Percentiles rank a stretch among this genome's conserved stretches.
Conservation (phyloP, 1,284 basidiomycete species). For the Tremellales sp. region DNA sequence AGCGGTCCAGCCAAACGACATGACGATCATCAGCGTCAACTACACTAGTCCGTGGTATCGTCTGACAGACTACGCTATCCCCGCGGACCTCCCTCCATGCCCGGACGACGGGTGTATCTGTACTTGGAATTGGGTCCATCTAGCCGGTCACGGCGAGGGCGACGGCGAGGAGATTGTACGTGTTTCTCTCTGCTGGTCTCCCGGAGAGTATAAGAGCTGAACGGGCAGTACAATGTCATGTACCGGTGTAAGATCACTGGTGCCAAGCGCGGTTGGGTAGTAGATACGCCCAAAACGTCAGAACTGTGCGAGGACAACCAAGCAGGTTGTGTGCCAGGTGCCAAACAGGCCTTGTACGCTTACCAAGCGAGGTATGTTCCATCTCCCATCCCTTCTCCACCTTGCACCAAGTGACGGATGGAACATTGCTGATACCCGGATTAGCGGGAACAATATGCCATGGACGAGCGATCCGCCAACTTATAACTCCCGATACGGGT, state of each 20-base stretch:
- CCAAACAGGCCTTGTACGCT: constrained; percentile 27
- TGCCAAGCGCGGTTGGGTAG: not conserved
- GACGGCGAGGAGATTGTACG: constrained; percentile 11
- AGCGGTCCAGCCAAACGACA: constrained; percentile 60
- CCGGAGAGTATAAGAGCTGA: not conserved
- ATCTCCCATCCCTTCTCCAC: no score
- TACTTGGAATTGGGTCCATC: constrained; percentile 68
- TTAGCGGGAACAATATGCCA: constrained; percentile 57
- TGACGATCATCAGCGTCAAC: constrained; percentile 67
- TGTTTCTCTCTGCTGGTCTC: not conserved
- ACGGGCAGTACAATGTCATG: constrained; percentile 62
- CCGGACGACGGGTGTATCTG: constrained; percentile 63
- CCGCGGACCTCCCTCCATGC: constrained; percentile 62
- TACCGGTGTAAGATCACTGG: constrained; percentile 67
- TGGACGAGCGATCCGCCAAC: constrained; percentile 20
- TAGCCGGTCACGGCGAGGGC: constrained; percentile 10
- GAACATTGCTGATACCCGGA: not conserved
- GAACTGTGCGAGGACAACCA: constrained; percentile 28
- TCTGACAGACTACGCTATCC: constrained; percentile 60
- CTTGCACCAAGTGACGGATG: not conserved
- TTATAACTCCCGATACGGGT: constrained; percentile 29
- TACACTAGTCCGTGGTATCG: constrained; percentile 66
- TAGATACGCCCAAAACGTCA: constrained; percentile 24
- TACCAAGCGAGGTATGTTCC: constrained; percentile 21
- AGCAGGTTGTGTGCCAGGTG: constrained; percentile 31